A percentile compares a stretch with the other conserved stretches of the same genome.
Evolutionary conservation across 2,329 filamentous ascomycete genomes (phyloP).

Genomic region (Triangularia verruculosa): DNA sequence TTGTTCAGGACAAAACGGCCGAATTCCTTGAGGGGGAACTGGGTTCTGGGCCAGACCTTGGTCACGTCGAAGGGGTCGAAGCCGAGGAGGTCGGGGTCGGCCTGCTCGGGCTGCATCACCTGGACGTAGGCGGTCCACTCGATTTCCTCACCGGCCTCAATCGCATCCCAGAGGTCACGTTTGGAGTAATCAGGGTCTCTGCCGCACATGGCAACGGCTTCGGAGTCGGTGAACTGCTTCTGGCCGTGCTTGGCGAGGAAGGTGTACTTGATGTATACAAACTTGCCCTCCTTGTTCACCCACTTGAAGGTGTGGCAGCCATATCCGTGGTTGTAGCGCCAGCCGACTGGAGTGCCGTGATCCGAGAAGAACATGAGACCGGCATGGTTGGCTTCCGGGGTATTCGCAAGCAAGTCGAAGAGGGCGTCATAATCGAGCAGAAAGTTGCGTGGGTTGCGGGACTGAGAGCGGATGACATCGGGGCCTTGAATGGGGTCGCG

Average conservation of each 20-base stretch:
- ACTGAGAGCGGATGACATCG: constrained; percentile 59
- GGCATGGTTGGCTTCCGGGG: constrained; percentile 68
- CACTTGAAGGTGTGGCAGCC: constrained; percentile 76
- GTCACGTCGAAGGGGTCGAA: constrained; percentile 54
- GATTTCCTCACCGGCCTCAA: constrained; percentile 49
- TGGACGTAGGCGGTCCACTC: constrained; percentile 56
- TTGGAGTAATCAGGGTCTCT: constrained; percentile 51
- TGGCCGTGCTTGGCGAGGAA: constrained; percentile 72
- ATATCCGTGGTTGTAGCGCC: constrained; percentile 81
- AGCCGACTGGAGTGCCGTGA: constrained; percentile 67
- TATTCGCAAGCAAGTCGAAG: constrained; percentile 37
- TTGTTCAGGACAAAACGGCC: constrained; percentile 51
- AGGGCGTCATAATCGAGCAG: constrained; percentile 42
- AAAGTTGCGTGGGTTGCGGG: constrained; percentile 67
- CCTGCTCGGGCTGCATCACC: constrained; percentile 53
- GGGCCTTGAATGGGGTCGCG: constrained; percentile 72
- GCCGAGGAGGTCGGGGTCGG: constrained; percentile 48
- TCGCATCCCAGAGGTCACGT: constrained; percentile 54
- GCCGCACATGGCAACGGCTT: constrained; percentile 49
- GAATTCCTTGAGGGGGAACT: constrained; percentile 49
- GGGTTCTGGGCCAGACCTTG: constrained; percentile 48
- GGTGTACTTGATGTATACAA: constrained; percentile 75
- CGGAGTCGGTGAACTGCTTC: constrained; percentile 75
- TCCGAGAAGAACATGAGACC: constrained; percentile 77
- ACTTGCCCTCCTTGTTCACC: constrained; percentile 62